Base-by-base conservation (phyloP, 352 stramenopile genomes). In the Globisporangium perplexum region DNA sequence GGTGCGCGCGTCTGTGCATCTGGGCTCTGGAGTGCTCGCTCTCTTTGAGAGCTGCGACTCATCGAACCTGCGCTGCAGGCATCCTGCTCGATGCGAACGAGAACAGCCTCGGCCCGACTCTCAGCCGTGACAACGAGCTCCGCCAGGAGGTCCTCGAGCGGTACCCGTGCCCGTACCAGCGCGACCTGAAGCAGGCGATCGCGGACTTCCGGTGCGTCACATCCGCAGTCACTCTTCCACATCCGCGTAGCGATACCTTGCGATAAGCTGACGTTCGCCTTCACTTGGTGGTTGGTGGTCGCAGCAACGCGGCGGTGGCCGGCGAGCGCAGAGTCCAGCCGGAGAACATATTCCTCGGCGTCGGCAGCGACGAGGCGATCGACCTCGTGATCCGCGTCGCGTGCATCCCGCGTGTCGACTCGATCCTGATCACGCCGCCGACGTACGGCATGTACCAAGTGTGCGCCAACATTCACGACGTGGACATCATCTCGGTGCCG, bases 381-480 rank as follows among this genome's bases (percentile, higher is more conserved):
- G 97, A 99, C 63, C 71, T 99, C 39, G 82, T 99, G 48, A 98
- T 99, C 67, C 92, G 97, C 31, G 95, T 99, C 45, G 97, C 97
- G 57, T 99, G 96, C 63, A 84, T 77, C 22, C 97, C 96, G 35
- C 88, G 90, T 26, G 66, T 92, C 33, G 88, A 96, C 58, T 94
- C 95, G 59, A 97, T 99, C 36, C 63, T 99, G 42, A 98, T 97
- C 61, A 98, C 96, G 22, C 95, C 96, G 7, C 96, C 97, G 6
- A 99, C 96, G 0, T 99, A 99, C 70, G 96, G 96, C 50, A 99
- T 99, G 97, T 99, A 99, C 77, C 97, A 97, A 58, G 97, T 99
- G 39, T 99, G 94, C 63, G 96, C 96, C 50, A 98, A 98, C 68
- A 96, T 98, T 47, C 98, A 99, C 72, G 96, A 99, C 68, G 95